These are phyloP conservation scores for Fusarium phyllophilum DNA, from an alignment of 2,329 filamentous ascomycete genomes.

Conservation along the genomic window DNA sequence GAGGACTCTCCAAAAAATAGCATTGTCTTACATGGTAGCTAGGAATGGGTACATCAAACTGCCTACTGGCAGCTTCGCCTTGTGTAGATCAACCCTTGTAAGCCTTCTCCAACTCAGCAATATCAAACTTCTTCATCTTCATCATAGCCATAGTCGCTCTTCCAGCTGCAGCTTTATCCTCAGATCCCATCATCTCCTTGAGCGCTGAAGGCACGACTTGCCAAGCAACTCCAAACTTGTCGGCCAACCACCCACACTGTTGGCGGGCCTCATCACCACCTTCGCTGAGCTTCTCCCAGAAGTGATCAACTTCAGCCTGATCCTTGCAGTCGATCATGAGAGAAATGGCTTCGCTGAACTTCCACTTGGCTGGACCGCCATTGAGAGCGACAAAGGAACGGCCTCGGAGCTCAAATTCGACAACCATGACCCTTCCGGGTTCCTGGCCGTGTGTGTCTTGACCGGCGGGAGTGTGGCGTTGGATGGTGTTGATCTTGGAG, in stretches of 20 bases:
- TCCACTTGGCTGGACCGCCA: slow-evolving; percentile 53
- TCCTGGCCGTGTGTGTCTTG: slow-evolving; percentile 46
- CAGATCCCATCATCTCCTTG: slow-evolving; percentile 48
- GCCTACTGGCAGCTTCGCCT: neutral
- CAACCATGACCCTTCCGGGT: slow-evolving; percentile 48
- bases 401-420: slow-evolving; percentile 54
- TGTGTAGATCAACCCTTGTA: slow-evolving; percentile 23
- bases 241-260: slow-evolving; percentile 58
- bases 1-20: neutral
- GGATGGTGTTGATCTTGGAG: slow-evolving; percentile 49
- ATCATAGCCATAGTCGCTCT: slow-evolving; percentile 51
- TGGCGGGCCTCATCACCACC: slow-evolving; percentile 51
- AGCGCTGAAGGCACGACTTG: slow-evolving; percentile 56
- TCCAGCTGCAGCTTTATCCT: slow-evolving; percentile 48
- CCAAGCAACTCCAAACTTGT: slow-evolving; percentile 59
- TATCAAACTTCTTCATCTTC: slow-evolving; percentile 56
- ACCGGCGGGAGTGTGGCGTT: slow-evolving; percentile 46
- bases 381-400: slow-evolving; percentile 55
- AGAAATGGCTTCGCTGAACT: slow-evolving; percentile 54
- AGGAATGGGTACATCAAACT: neutral
- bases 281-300: slow-evolving; percentile 55
- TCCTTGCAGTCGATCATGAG: slow-evolving; percentile 57
- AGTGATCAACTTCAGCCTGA: slow-evolving; percentile 60
- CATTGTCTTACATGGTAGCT: neutral
- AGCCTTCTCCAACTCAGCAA: slow-evolving; percentile 51